A percentile compares a stretch with the other conserved stretches of the same genome.
These are phyloP conservation scores for Sporothrix dimorphospora DNA, from an alignment of 2,329 filamentous ascomycete genomes.

Conservation along the genomic window DNA sequence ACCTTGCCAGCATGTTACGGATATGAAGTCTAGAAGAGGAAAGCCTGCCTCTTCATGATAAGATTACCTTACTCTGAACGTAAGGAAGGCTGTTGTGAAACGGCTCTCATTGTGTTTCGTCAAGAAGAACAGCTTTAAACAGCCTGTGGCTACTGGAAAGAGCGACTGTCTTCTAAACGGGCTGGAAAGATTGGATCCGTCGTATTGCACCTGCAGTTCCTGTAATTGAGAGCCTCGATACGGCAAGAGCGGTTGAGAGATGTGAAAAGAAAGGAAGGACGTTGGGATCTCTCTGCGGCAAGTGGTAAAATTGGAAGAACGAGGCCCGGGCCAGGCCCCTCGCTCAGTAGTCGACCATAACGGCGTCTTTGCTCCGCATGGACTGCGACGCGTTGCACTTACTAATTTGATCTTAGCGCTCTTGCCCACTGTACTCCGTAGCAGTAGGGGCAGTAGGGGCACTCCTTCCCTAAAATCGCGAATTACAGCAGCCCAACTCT, in stretches of 20 bases:
- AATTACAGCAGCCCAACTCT: neutral
- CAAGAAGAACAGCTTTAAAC: neutral
- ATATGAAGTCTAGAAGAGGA: neutral
- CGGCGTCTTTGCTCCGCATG: neutral
- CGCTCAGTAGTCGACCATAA: neutral
- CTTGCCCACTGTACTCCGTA: neutral
- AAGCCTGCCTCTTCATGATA: neutral
- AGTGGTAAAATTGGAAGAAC: no score
- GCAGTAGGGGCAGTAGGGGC: no score
- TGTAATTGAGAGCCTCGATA: neutral
- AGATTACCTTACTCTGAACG: neutral
- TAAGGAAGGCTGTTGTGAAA: neutral
- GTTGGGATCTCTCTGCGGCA: neutral
- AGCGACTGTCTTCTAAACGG: neutral
- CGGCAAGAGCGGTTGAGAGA: neutral
- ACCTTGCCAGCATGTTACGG: neutral
- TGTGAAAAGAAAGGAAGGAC: neutral
- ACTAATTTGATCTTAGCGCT: neutral
- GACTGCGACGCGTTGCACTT: conserved; percentile 5
- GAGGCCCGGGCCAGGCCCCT: no score
- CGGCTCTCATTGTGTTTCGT: neutral
- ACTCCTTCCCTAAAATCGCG: neutral
- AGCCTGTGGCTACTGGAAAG: neutral
- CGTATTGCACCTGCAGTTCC: neutral
- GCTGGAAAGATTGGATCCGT: neutral